Evolutionary conservation across 768 basidiomycete genomes (phyloP).

Genomic region (Lactarius psammicola): DNA sequence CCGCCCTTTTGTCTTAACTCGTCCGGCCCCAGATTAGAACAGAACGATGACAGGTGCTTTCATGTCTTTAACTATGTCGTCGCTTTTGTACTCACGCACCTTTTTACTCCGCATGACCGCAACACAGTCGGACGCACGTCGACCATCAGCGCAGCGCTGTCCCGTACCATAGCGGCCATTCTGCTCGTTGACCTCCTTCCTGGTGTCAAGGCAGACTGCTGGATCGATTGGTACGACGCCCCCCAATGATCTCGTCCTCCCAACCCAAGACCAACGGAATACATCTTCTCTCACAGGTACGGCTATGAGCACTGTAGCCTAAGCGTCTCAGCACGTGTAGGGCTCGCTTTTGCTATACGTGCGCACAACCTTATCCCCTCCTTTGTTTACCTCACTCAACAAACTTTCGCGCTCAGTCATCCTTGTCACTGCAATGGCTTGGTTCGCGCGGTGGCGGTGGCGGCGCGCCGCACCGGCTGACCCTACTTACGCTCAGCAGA

Average conservation of each 20-base stretch:
- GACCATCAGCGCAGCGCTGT: background rate
- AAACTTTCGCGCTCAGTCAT: background rate
- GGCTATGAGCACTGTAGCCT: background rate
- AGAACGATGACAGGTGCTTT: background rate
- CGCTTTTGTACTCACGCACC: background rate
- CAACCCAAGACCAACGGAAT: background rate
- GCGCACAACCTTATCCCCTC: background rate
- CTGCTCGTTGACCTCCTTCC: constrained; percentile 1
- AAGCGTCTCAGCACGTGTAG: constrained; percentile 1
- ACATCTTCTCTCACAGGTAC: background rate
- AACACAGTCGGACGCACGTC: background rate
- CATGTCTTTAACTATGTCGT: background rate
- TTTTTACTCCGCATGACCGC: background rate
- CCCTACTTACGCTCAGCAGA: background rate
- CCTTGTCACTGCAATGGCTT: background rate
- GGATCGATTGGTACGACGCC: background rate
- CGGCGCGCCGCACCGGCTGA: constrained; percentile 3
- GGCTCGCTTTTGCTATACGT: constrained; percentile 1
- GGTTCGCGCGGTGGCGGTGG: background rate
- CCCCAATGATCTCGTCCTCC: background rate
- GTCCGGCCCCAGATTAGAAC: too few relatives aligned
- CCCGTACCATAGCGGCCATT: background rate
- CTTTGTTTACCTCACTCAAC: background rate
- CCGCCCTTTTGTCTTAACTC: too few relatives aligned
- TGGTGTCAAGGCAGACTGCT: constrained; percentile 9